A percentile compares a stretch with the other conserved stretches of the same genome.
These are phyloP conservation scores for Ogataea minuta DNA, from an alignment of 805 yeast species.

Conservation along the genomic window DNA sequence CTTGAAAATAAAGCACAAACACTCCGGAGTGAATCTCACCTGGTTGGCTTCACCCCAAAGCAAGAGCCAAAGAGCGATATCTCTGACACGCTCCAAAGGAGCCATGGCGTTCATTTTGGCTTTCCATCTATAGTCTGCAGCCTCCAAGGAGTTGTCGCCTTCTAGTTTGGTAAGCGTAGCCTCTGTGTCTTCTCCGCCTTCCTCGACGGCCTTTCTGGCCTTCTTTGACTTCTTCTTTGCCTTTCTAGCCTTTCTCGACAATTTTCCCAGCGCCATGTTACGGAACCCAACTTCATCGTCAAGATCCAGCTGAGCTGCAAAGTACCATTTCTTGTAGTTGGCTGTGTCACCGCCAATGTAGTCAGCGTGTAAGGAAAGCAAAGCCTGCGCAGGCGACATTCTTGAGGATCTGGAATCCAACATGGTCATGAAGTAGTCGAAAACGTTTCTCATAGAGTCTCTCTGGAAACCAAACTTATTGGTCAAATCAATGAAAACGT, in stretches of 20 bases:
- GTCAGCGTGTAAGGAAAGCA: conserved; percentile 79
- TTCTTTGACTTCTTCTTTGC: conserved; percentile 79
- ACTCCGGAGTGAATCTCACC: conserved; percentile 90
- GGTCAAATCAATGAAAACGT: conserved; percentile 77
- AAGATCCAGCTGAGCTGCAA: conserved; percentile 83
- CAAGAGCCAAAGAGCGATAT: conserved; percentile 68
- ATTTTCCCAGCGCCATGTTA: conserved; percentile 74
- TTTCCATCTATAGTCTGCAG: conserved; percentile 82
- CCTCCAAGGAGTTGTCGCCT: conserved; percentile 83
- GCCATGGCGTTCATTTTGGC: conserved; percentile 69
- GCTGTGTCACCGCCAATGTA: conserved; percentile 87
- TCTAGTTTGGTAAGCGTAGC: conserved; percentile 60
- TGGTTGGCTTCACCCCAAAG: conserved; percentile 92
- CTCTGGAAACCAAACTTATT: conserved; percentile 88
- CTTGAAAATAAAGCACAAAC: conserved; percentile 91
- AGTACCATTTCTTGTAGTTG: conserved; percentile 83
- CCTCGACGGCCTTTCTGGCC: conserved; percentile 67
- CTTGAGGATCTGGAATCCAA: conserved; percentile 82
- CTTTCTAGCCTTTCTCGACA: conserved; percentile 76
- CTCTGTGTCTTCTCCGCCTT: conserved; percentile 61
- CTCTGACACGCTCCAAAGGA: conserved; percentile 80
- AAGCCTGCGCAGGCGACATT: conserved; percentile 87
- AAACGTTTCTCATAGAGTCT: conserved; percentile 89
- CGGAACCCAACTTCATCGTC: conserved; percentile 83
- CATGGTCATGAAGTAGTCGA: conserved; percentile 82